These are phyloP conservation scores for Wallacemonas collosoma DNA, from an alignment of 208 protist species.

Conservation along the genomic window DNA sequence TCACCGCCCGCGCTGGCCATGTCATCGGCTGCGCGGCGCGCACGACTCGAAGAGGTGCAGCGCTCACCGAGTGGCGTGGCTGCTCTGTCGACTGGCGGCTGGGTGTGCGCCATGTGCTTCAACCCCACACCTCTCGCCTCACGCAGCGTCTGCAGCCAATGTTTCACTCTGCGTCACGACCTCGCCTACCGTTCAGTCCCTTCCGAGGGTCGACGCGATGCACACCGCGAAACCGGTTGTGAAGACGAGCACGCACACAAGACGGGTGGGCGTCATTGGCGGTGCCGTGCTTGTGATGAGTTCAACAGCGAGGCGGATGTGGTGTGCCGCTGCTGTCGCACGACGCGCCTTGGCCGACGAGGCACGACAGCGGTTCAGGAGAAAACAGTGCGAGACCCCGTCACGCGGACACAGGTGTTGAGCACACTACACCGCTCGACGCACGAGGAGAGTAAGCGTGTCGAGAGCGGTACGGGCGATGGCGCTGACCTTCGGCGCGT, in stretches of 20 bases:
- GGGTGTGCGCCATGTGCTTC: conserved; percentile 59
- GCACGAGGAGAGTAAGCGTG: too few species aligned
- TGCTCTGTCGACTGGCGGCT: conserved; percentile 45
- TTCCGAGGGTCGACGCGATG: conserved; percentile 21
- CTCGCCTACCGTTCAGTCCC: conserved; percentile 14
- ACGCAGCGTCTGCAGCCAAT: conserved; percentile 53
- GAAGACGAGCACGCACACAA: background rate
- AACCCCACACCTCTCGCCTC: conserved; percentile 32
- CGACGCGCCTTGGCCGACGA: background rate
- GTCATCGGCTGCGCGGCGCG: background rate
- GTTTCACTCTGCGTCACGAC: conserved; percentile 62
- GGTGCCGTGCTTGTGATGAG: conserved; percentile 52
- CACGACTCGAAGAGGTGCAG: conserved; percentile 20
- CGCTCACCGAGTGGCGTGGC: conserved; percentile 27
- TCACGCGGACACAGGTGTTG: too few species aligned
- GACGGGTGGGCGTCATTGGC: conserved; percentile 22
- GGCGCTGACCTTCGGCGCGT: background rate
- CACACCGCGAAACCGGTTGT: background rate
- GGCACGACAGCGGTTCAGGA: background rate
- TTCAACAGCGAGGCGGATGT: conserved; percentile 34
- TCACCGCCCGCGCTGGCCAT: background rate
- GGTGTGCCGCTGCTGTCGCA: conserved; percentile 48
- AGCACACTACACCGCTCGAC: too few species aligned
- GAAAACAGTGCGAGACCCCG: background rate
- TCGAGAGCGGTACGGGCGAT: background rate